Conservation (phyloP, 176 grass and related monocot species). For the Carex kokanica region DNA sequence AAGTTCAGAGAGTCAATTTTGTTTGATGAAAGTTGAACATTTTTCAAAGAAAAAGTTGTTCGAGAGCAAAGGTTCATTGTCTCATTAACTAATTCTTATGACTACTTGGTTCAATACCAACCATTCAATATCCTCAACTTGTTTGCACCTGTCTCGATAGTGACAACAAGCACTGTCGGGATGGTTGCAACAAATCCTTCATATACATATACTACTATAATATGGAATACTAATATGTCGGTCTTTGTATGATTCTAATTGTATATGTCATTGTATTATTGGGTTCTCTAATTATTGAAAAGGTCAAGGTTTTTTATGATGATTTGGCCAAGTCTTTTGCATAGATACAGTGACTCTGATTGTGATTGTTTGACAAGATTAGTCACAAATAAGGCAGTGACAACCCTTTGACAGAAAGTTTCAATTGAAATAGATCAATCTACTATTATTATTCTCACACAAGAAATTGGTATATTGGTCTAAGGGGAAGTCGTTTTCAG, state of each 20-base stretch:
- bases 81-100: neutral
- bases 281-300: neutral
- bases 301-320: neutral
- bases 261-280: neutral
- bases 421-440: neutral
- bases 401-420: conserved; percentile 4
- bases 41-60: neutral
- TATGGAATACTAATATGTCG: neutral
- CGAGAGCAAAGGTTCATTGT: neutral
- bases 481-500: conserved; percentile 1
- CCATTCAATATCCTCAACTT: neutral
- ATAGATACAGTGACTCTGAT: neutral
- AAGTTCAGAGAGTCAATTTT: neutral
- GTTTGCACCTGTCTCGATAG: neutral
- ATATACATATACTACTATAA: neutral
- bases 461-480: neutral
- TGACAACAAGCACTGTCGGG: neutral
- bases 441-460: neutral
- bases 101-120: conserved; percentile 3
- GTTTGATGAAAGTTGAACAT: neutral
- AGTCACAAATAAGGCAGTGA: neutral
- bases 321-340: neutral
- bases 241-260: neutral
- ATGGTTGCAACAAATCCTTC: neutral
- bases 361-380: conserved; percentile 1